phyloP scores from a whole-genome alignment of 176 grass and related monocot species.

The Triticum monococcum region DNA sequence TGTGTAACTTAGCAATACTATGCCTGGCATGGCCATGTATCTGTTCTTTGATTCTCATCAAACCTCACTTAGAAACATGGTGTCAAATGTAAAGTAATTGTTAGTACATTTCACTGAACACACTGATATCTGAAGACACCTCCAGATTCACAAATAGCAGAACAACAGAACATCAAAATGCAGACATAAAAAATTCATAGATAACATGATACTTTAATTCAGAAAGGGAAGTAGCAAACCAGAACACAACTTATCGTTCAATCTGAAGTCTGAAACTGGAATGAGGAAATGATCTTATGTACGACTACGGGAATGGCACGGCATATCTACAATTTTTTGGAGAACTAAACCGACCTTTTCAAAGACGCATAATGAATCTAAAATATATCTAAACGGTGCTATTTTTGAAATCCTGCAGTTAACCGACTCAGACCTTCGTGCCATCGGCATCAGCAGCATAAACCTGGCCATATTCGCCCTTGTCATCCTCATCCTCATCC shows the following conservation, averaged over 20 bases:
- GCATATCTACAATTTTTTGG: slow-evolving; percentile 34
- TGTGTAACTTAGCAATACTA: no score
- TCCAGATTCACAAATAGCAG: no score
- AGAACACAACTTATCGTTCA: slow-evolving; percentile 8
- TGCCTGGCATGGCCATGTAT: no score
- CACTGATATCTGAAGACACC: no score
- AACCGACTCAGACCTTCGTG: slow-evolving; percentile 28
- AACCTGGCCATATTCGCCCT: slow-evolving; percentile 72
- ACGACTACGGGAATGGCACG: not conserved
- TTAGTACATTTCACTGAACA: no score
- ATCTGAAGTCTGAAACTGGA: slow-evolving; percentile 15
- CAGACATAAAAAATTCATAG: not conserved
- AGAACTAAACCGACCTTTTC: slow-evolving; percentile 13
- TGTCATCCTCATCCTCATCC: slow-evolving; percentile 38
- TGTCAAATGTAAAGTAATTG: no score
- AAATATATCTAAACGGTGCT: not conserved
- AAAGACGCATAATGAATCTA: slow-evolving; percentile 10
- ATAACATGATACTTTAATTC: not conserved
- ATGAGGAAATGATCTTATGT: slow-evolving; percentile 14
- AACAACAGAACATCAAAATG: no score
- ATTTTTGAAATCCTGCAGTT: not conserved
- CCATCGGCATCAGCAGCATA: slow-evolving; percentile 31
- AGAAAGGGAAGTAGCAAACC: not conserved
- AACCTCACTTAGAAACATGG: no score
- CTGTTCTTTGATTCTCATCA: no score